A percentile compares a stretch with the other conserved stretches of the same genome.
phyloP scores from a whole-genome alignment of 306 rosid genomes.

The Pyrus communis region DNA sequence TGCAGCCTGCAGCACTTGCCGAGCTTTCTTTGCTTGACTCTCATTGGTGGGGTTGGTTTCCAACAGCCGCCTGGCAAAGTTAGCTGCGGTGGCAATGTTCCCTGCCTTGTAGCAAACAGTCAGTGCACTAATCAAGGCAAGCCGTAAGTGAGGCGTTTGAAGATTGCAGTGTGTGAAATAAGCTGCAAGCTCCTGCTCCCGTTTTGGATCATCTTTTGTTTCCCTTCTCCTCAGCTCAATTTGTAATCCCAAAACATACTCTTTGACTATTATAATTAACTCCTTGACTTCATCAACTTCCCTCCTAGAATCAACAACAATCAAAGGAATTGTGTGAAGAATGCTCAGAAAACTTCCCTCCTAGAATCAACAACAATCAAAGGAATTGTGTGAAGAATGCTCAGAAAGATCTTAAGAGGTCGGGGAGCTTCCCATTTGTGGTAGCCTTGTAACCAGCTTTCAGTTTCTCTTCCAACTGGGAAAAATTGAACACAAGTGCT shows the following conservation, averaged over 20 bases:
- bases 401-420: conserved; percentile 50
- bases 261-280: conserved; percentile 65
- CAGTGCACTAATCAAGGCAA: conserved; percentile 70
- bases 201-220: conserved; percentile 49
- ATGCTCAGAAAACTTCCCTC: conserved; percentile 75
- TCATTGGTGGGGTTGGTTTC: conserved; percentile 80
- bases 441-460: conserved; percentile 85
- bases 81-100: conserved; percentile 81
- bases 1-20: conserved; percentile 89
- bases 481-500: conserved; percentile 58
- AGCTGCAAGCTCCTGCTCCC: conserved; percentile 92
- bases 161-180: conserved; percentile 96
- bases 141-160: conserved; percentile 83
- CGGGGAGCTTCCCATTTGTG: conserved; percentile 68
- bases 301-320: conserved; percentile 85
- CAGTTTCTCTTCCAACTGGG: conserved; percentile 81
- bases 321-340: conserved; percentile 74
- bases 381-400: conserved; percentile 78
- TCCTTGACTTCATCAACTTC: conserved; percentile 96
- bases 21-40: conserved; percentile 72
- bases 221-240: conserved; percentile 86
- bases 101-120: conserved; percentile 67
- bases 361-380: conserved; percentile 79
- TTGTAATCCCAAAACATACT: conserved; percentile 70
- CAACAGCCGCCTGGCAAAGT: conserved; percentile 76